Base-by-base conservation (phyloP, 2,329 filamentous ascomycete species). In the Cladosporium sp. region DNA sequence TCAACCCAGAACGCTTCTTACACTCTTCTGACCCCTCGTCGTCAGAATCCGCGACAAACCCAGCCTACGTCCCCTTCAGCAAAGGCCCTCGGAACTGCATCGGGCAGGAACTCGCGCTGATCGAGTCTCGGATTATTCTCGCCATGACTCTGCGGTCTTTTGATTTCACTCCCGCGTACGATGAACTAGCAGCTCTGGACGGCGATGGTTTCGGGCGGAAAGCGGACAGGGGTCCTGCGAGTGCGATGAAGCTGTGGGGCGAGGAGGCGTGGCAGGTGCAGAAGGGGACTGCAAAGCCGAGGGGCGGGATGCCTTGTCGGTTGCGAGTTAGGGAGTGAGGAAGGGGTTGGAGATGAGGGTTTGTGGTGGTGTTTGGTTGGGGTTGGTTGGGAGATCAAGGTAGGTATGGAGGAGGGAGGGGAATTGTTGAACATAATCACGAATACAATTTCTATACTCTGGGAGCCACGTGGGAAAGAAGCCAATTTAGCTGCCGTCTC, bases 61-160 rank as follows among this genome's bases (percentile, higher is more conserved):
- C 72, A 49, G 76, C 77, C 0, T 83, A 72, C 70, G 71, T 78
- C 7, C 69, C 76, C 0, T 83, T 83, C 59, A 76, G 78, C 55
- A 69, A 73, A 49, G 79, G 80, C 0, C 69, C 72, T 2, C 63
- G 79, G 11, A 76, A 75, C 45, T 84, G 79, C 57, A 72, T 82
- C n/a, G 79, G 78, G 1, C 76, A 80, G 60, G 74, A 77, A 54
- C 66, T 82, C 38, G 78, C 74, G 0, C 72, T 75, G 63, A 65
- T 78, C 13, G 78, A 82, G 62, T 58, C 76, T 18, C 73, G 73
- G 54, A 65, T 77, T 52, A 67, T 77, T 6, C 62, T 82, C 22
- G 72, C 74, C 3, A 71, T 78, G 60, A 73, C 73, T 0, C 59
- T 74, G 11, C 60, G 77, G 42, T 71, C 73, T 15, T 77, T 79